Evolutionary conservation across 1,284 basidiomycete species (phyloP).

Genomic region (Sporisorium iseilematis-ciliati): DNA sequence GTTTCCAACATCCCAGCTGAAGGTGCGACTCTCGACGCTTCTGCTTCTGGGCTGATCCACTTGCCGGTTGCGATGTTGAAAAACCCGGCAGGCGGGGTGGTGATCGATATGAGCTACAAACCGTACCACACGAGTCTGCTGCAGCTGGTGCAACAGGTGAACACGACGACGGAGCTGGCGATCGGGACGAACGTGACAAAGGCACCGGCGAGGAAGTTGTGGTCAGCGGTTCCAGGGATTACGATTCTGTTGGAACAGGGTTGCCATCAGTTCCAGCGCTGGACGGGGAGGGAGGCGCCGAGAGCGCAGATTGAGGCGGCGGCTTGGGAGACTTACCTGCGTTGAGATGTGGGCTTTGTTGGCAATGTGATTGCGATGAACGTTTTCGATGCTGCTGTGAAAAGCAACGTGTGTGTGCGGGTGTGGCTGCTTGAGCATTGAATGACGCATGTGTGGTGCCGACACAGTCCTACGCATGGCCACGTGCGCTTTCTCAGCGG

Average conservation of each 20-base stretch:
- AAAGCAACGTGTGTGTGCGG: background rate
- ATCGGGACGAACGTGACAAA: constrained; percentile 26
- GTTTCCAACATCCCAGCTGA: constrained; percentile 66
- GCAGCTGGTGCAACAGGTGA: constrained; percentile 43
- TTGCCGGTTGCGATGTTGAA: constrained; percentile 52
- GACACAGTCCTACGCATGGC: no score
- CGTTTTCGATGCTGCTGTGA: background rate
- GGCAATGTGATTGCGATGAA: background rate
- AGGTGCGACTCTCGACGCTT: constrained; percentile 50
- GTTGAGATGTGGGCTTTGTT: constrained; percentile 5
- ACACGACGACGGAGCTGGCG: constrained; percentile 13
- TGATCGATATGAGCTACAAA: constrained; percentile 69
- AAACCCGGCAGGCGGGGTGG: constrained; percentile 60
- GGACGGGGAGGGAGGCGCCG: constrained; percentile 63
- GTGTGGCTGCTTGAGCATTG: background rate
- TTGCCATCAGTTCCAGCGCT: constrained; percentile 64
- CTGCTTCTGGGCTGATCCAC: constrained; percentile 33
- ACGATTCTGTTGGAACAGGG: constrained; percentile 67
- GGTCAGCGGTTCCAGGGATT: constrained; percentile 61
- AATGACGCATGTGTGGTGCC: background rate
- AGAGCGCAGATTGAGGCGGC: constrained; percentile 48
- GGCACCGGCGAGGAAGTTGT: constrained; percentile 28
- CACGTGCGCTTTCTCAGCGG: no score
- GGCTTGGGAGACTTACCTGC: constrained; percentile 57
- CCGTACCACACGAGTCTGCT: constrained; percentile 63